Percentiles rank a stretch among this genome's conserved stretches.
phyloP scores from a whole-genome alignment of 495 filamentous ascomycete genomes.

The Aspergillus nanangensis region DNA sequence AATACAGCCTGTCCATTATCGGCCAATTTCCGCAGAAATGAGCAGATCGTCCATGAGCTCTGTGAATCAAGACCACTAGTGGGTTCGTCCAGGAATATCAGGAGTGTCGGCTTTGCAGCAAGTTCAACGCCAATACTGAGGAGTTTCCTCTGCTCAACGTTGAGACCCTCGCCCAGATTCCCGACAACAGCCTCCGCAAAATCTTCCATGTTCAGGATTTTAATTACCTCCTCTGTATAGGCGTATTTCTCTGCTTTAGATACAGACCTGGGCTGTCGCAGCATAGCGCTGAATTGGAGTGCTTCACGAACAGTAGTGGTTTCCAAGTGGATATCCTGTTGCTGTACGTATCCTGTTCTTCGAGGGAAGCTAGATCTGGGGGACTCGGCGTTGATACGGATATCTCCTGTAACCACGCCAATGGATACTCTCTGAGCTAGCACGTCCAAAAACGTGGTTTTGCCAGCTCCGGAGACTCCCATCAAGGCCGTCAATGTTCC shows the following conservation, averaged over 20 bases:
- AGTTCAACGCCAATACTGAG: constrained; percentile 76
- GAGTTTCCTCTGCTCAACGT: constrained; percentile 39
- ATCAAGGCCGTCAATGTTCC: constrained; percentile 60
- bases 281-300: constrained; percentile 41
- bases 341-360: constrained; percentile 61
- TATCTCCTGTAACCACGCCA: constrained; percentile 23
- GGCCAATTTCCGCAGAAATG: constrained; percentile 62
- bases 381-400: constrained; percentile 27
- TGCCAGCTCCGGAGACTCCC: constrained; percentile 71
- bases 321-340: constrained; percentile 62
- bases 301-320: constrained; percentile 45
- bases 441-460: constrained; percentile 54
- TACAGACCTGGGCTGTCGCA: constrained; percentile 30
- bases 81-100: constrained; percentile 63
- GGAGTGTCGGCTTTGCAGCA: constrained; percentile 61
- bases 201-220: constrained; percentile 23
- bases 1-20: constrained; percentile 52
- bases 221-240: constrained; percentile 30
- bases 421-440: constrained; percentile 25
- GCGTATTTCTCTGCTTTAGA: constrained; percentile 30
- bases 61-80: constrained; percentile 67
- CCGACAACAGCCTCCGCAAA: constrained; percentile 31
- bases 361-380: constrained; percentile 22
- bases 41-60: constrained; percentile 60
- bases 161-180: constrained; percentile 23